Evolutionary conservation across 495 filamentous ascomycete species (phyloP), one percentile per base, ranked within the genome.

Genomic region (Lasiosphaeriaceae sp.): DNA sequence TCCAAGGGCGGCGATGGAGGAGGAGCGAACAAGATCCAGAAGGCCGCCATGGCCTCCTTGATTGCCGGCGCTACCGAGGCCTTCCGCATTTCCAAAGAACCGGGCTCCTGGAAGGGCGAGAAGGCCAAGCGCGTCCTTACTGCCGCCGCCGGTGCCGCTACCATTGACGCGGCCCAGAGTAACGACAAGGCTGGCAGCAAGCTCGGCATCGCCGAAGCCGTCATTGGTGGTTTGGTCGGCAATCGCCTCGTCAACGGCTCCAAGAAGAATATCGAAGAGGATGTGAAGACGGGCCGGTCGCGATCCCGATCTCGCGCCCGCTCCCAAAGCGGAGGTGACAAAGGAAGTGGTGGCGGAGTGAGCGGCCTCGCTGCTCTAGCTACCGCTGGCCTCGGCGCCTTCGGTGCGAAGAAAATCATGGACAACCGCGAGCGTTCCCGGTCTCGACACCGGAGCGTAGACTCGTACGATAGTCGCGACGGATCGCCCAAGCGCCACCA

Each of bases 41-140:
- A 96, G 68, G 92, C 91, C 41, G 88, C 90, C 62, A 88, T 89
- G 70, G 90, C 92, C 19, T 93, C 92, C 7, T 71, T 96, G 39
- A 80, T 91, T 37, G 90, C 92, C 51, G 92, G 90, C 57, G 92
- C 90, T 11, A 83, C 89, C 21, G 90, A 96, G 74, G 92, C 92
- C 24, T 95, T 95, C 80, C 84, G 89, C 35, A 80, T 86, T 37
- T 88, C 90, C 66, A 95, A 94, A 62, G 86, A 90, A 47, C 87
- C 89, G 0, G 92, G 92, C 48, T 81, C 83, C 19, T 95, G 90
- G 89, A 86, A 81, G 34, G 92, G 91, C 46, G 84, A 86, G 29
- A 96, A 96, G 71, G 90, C 90, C 55, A 90, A 88, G 71, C 87
- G 91, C 37, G 83, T 96, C 57, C 79, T 95, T 19, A 96, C 91